Conservation (phyloP, 371 early-diverging fungal species). For the Rhizopus sp. region DNA sequence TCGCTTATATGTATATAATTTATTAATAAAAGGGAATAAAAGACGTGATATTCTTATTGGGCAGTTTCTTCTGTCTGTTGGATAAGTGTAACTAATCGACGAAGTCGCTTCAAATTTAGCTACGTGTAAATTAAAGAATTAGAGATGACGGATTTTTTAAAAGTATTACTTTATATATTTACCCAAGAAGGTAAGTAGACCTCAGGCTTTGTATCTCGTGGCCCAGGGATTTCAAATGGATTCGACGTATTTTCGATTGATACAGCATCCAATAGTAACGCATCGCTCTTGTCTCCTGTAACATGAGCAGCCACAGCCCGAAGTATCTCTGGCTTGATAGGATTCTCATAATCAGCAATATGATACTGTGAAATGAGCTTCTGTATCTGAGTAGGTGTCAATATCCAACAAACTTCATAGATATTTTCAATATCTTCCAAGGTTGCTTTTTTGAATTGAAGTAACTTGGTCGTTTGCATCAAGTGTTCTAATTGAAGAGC, state of each 20-base stretch:
- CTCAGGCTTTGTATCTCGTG: constrained; percentile 56
- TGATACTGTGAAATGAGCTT: constrained; percentile 88
- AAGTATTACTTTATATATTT: constrained; percentile 9
- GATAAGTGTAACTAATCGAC: constrained; percentile 27
- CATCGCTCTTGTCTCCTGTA: constrained; percentile 87
- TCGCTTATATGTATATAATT: neutral
- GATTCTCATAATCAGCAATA: constrained; percentile 82
- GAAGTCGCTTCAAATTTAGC: constrained; percentile 42
- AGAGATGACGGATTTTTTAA: neutral
- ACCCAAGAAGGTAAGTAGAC: constrained; percentile 63
- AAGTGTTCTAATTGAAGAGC: constrained; percentile 90
- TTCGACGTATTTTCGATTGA: constrained; percentile 72
- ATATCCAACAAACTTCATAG: constrained; percentile 94
- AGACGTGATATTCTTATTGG: neutral
- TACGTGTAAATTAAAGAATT: neutral
- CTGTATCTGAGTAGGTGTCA: constrained; percentile 94
- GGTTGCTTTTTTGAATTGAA: constrained; percentile 93
- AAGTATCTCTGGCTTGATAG: constrained; percentile 86
- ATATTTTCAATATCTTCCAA: constrained; percentile 92
- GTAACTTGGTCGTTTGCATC: constrained; percentile 91
- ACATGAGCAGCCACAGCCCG: constrained; percentile 88
- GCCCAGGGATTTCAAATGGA: constrained; percentile 62
- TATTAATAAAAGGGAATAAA: neutral
- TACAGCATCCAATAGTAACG: constrained; percentile 84
- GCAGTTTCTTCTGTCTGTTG: constrained; percentile 14